These are phyloP conservation scores for Hemisphaericaspora subhashii DNA, from an alignment of 1,139 yeast species.

Conservation along the genomic window DNA sequence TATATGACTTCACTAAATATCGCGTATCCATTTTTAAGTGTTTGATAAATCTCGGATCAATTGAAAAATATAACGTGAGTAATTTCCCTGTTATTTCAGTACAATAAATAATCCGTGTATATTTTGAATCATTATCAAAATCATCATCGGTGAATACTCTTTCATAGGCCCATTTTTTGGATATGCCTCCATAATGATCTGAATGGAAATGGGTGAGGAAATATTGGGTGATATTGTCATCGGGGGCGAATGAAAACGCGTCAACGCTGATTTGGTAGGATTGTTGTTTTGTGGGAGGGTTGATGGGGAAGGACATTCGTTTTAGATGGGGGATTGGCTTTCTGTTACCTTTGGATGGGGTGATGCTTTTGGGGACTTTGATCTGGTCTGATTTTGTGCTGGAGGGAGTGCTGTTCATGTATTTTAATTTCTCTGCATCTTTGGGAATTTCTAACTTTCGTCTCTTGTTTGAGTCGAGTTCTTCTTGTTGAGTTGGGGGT, in stretches of 20 bases:
- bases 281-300: slow-evolving; percentile 11
- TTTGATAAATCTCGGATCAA: slow-evolving; percentile 52
- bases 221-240: slow-evolving; percentile 48
- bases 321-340: slow-evolving; percentile 57
- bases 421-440: slow-evolving; percentile 17
- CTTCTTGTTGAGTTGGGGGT: background rate
- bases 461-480: slow-evolving; percentile 4
- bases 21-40: slow-evolving; percentile 45
- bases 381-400: slow-evolving; percentile 14
- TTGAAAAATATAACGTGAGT: slow-evolving; percentile 52
- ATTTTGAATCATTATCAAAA: slow-evolving; percentile 42
- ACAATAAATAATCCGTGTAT: slow-evolving; percentile 56
- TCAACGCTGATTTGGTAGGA: slow-evolving; percentile 56
- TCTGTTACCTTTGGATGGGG: slow-evolving; percentile 18
- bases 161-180: slow-evolving; percentile 67
- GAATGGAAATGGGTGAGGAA: slow-evolving; percentile 84
- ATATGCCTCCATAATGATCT: slow-evolving; percentile 88
- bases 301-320: slow-evolving; percentile 42
- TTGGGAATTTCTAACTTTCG: slow-evolving; percentile 13
- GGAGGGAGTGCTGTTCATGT: slow-evolving; percentile 13
- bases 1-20: slow-evolving; percentile 27
- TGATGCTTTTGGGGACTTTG: slow-evolving; percentile 24
- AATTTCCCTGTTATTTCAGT: slow-evolving; percentile 67
- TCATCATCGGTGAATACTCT: slow-evolving; percentile 31
- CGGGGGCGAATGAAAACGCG: slow-evolving; percentile 60